phyloP scores from a whole-genome alignment of 257 asterid genomes.

The Echites panduratus region DNA sequence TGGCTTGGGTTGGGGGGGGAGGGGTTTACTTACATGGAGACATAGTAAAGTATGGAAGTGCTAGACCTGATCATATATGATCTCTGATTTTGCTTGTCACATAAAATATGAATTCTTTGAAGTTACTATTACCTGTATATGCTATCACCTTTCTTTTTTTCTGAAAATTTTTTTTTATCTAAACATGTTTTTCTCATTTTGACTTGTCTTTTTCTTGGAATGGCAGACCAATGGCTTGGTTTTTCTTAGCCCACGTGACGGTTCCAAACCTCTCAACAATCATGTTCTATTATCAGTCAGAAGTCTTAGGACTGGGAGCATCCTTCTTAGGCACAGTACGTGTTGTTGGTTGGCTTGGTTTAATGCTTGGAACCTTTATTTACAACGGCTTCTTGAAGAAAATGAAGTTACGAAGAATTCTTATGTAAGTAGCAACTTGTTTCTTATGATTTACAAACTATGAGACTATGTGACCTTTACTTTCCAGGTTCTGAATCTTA shows the following conservation, averaged over 20 bases:
- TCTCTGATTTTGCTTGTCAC: neutral
- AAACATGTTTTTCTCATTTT: slow-evolving; percentile 20
- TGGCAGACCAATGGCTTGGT: slow-evolving; percentile 94
- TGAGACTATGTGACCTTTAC: neutral
- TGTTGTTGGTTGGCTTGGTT: slow-evolving; percentile 87
- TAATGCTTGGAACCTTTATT: slow-evolving; percentile 78
- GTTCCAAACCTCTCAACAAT: slow-evolving; percentile 78
- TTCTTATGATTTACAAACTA: neutral
- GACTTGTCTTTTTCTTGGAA: slow-evolving; percentile 28
- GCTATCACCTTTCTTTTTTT: neutral
- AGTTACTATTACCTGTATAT: neutral
- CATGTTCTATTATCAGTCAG: slow-evolving; percentile 95
- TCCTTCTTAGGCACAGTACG: slow-evolving; percentile 92
- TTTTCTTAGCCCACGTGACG: slow-evolving; percentile 83
- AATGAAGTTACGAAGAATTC: slow-evolving; percentile 69
- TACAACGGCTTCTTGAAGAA: slow-evolving; percentile 78
- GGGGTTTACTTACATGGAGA: neutral
- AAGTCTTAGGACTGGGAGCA: slow-evolving; percentile 67
- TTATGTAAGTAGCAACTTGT: slow-evolving; percentile 50
- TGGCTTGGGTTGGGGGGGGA: neutral
- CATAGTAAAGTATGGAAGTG: neutral
- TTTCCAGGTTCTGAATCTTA: neutral
- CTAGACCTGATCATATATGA: slow-evolving; percentile 1
- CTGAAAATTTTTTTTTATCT: slow-evolving; percentile 7
- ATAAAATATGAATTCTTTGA: neutral